phyloP scores from a whole-genome alignment of 2,329 filamentous ascomycete species.

The Arthrobotrys entomopaga region DNA sequence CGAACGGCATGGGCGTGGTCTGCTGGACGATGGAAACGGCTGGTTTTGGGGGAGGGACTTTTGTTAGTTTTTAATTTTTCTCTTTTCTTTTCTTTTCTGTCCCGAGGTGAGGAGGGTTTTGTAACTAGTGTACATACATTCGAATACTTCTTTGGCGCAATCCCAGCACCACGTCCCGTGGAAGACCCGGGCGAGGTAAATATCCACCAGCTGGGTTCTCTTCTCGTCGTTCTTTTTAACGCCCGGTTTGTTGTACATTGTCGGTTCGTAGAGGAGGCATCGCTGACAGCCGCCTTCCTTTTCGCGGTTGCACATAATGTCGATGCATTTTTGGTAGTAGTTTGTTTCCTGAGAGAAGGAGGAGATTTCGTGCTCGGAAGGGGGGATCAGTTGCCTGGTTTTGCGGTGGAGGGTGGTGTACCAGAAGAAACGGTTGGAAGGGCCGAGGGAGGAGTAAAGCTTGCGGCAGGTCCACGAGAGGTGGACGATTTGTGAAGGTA shows the following conservation, averaged over 20 bases:
- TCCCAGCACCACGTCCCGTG: slow-evolving; percentile 45
- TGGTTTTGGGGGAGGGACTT: slow-evolving; percentile 4
- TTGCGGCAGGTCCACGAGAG: slow-evolving; percentile 41
- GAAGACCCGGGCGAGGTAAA: slow-evolving; percentile 30
- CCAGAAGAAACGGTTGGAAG: slow-evolving; percentile 41
- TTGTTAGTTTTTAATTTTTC: background rate
- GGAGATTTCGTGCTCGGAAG: background rate
- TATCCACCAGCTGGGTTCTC: slow-evolving; percentile 30
- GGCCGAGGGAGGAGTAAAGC: slow-evolving; percentile 37
- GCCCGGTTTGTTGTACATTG: slow-evolving; percentile 13
- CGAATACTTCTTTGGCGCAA: slow-evolving; percentile 35
- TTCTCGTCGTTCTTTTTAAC: slow-evolving; percentile 33
- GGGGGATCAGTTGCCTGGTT: background rate
- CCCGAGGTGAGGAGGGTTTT: background rate
- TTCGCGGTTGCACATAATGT: slow-evolving; percentile 38
- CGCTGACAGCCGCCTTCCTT: slow-evolving; percentile 23
- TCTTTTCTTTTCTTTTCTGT: no score
- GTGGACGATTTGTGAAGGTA: slow-evolving; percentile 19
- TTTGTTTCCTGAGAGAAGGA: slow-evolving; percentile 12
- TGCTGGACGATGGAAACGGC: slow-evolving; percentile 30
- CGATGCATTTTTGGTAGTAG: slow-evolving; percentile 41
- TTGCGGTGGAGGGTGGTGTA: slow-evolving; percentile 24
- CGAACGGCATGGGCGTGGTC: slow-evolving; percentile 18
- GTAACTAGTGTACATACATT: slow-evolving; percentile 22
- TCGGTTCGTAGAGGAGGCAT: slow-evolving; percentile 21